A percentile compares a stretch with the other conserved stretches of the same genome.
These are phyloP conservation scores for Pythium catenulatum DNA, from an alignment of 352 stramenopile genomes.

Conservation along the genomic window DNA sequence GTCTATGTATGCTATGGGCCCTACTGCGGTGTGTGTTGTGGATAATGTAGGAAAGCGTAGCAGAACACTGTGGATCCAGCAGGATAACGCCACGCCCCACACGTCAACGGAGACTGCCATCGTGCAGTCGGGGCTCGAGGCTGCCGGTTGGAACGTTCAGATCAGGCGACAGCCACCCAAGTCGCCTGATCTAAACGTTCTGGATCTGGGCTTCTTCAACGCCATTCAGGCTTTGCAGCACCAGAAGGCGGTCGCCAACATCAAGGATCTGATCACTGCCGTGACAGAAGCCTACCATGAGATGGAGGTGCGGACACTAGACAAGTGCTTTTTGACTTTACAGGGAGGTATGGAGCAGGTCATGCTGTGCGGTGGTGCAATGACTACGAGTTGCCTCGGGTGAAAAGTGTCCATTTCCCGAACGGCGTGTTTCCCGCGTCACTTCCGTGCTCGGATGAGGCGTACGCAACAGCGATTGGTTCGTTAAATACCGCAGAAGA, in stretches of 20 bases:
- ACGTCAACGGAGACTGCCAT: neutral
- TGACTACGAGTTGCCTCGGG: conserved; percentile 37
- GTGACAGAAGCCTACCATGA: conserved; percentile 36
- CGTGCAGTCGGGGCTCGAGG: neutral
- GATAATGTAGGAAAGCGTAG: neutral
- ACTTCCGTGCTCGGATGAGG: conserved; percentile 11
- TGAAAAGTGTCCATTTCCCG: conserved; percentile 1
- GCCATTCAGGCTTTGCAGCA: conserved; percentile 52
- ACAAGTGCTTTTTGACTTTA: conserved; percentile 58
- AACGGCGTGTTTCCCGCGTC: conserved; percentile 20
- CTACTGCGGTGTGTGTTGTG: no score
- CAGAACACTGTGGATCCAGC: neutral
- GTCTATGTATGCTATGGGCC: no score
- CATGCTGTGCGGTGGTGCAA: conserved; percentile 47
- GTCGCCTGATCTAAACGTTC: conserved; percentile 53
- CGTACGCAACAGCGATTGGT: neutral
- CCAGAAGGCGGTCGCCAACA: neutral
- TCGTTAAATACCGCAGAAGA: neutral
- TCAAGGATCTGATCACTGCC: conserved; percentile 21
- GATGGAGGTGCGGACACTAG: conserved; percentile 30
- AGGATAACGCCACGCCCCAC: conserved; percentile 35
- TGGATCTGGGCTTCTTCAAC: conserved; percentile 54
- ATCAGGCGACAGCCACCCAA: conserved; percentile 40
- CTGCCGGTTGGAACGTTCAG: neutral
- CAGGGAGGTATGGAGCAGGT: conserved; percentile 53